Conservation (phyloP, 345 rosid species). For the Litchi chinensis region DNA sequence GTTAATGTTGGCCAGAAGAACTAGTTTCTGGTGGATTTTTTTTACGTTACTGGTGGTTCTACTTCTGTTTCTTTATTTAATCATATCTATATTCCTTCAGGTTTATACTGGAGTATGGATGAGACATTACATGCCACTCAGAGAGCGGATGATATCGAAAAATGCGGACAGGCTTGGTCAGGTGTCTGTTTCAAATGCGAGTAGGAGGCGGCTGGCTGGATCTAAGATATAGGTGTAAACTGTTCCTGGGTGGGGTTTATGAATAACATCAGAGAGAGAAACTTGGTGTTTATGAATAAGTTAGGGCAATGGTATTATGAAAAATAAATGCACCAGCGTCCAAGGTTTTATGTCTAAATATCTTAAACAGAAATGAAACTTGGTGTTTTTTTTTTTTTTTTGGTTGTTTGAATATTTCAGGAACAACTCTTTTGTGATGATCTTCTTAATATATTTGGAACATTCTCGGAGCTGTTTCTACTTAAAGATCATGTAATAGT, state of each 20-base stretch:
- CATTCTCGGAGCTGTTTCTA: neutral
- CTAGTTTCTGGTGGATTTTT: neutral
- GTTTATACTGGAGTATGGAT: constrained; percentile 92
- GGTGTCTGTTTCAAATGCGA: constrained; percentile 80
- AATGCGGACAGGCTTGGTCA: constrained; percentile 64
- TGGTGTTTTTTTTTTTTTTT: neutral
- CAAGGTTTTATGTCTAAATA: neutral
- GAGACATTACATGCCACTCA: constrained; percentile 72
- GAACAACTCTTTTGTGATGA: neutral
- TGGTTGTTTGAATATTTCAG: neutral
- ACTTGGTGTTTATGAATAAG: too few relatives aligned
- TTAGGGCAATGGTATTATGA: neutral
- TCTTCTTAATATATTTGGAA: neutral
- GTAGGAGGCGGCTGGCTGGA: constrained; percentile 82
- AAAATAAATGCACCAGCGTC: constrained; percentile 13
- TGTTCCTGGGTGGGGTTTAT: constrained; percentile 11
- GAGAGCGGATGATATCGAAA: constrained; percentile 49
- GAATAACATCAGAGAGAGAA: neutral
- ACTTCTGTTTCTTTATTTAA: constrained; percentile 1
- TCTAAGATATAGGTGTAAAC: constrained; percentile 37
- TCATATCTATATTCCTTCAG: constrained; percentile 35
- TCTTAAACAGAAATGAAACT: neutral
- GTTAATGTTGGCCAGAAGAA: neutral
- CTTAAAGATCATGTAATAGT: neutral
- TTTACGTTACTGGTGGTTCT: constrained; percentile 3